Base-by-base conservation (phyloP, 1,284 basidiomycete species). In the Trichosporon sp. region DNA sequence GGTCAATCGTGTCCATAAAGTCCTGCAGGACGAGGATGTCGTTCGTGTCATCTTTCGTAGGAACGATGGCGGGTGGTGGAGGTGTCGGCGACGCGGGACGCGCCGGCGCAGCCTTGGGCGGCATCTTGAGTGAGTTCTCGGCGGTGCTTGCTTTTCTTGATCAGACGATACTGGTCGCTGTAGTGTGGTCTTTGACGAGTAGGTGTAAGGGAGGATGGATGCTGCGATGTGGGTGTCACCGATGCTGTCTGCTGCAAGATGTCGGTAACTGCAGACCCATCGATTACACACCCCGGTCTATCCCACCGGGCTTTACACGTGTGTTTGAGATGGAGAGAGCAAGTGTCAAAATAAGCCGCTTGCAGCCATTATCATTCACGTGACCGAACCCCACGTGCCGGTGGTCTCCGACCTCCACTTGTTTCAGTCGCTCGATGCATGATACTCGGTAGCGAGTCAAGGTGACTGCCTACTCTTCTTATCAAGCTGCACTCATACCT, bases 1-100 rank as follows among this genome's bases (percentile, higher is more conserved):
- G 87, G 81, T 97, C 95, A 78, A 99, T 89, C 29, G 90, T 89
- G 80, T 98, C 93, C 40, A 89, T 88, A 81, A 93, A 89, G 79
- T 94, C 92, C 64, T 86, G 84, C 72, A 94, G 76, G 65, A 79
- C 68, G 19, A 80, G 73, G 59, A 81, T 69, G 67, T 81, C 80
- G 60, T 79, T 74, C 9, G 69, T 67, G 56, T 79, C 75, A 60
- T 75, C 71, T 21, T 32, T 29, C 14, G 57, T 16, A 84, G 66
- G 89, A 82, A 66, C 32, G 9, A 62, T 54, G 14, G 60, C 86
- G 76, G 71, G 89, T 84, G 33, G 88, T 82, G 81, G 88, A 85
- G 56, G 86, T 82, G 27, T 85, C 80, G 70, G 80, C 68, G 73
- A 70, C n/a, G 65, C 69, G 6, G 68, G 63, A 49, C 61, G 63